These are phyloP conservation scores for Pyrenophora tritici-repentis DNA, from an alignment of 2,329 filamentous ascomycete genomes.

Conservation along the genomic window DNA sequence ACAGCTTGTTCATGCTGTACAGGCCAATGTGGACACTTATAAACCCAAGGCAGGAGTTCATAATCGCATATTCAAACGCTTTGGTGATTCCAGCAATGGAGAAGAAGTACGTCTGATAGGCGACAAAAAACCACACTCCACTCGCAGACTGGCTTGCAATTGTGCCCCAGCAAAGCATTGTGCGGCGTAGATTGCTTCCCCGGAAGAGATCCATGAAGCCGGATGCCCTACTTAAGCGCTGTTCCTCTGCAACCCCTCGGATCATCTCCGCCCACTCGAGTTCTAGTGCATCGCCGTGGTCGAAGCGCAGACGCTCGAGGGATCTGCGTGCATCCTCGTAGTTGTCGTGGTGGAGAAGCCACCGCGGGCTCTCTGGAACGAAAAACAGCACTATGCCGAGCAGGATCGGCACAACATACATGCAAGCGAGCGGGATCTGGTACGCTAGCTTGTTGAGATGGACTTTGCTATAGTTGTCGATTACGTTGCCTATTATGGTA, in stretches of 20 bases:
- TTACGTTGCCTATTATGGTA: conserved; percentile 51
- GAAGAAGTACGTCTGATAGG: conserved; percentile 56
- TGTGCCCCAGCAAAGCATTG: conserved; percentile 56
- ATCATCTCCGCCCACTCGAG: conserved; percentile 38
- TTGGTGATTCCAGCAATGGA: conserved; percentile 28
- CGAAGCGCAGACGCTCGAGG: conserved; percentile 25
- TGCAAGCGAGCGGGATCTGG: conserved; percentile 56
- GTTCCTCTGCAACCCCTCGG: conserved; percentile 34
- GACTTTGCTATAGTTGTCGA: conserved; percentile 38
- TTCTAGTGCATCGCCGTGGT: conserved; percentile 23
- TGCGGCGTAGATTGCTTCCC: conserved; percentile 55
- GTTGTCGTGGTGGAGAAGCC: conserved; percentile 35
- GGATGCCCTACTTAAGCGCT: conserved; percentile 56
- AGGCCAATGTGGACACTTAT: conserved; percentile 57
- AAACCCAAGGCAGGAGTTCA: conserved; percentile 57
- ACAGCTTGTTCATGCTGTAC: conserved; percentile 54
- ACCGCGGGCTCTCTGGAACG: conserved; percentile 50
- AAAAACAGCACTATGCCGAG: conserved; percentile 47
- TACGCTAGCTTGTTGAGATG: conserved; percentile 35
- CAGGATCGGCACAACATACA: conserved; percentile 58
- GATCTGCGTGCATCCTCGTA: conserved; percentile 21
- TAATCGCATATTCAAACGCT: conserved; percentile 56
- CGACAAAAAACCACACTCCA: conserved; percentile 58
- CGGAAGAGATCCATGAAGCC: conserved; percentile 57
- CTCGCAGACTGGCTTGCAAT: conserved; percentile 54